phyloP scores from a whole-genome alignment of 257 asterid species.

The Nicotiana obtusifolia region DNA sequence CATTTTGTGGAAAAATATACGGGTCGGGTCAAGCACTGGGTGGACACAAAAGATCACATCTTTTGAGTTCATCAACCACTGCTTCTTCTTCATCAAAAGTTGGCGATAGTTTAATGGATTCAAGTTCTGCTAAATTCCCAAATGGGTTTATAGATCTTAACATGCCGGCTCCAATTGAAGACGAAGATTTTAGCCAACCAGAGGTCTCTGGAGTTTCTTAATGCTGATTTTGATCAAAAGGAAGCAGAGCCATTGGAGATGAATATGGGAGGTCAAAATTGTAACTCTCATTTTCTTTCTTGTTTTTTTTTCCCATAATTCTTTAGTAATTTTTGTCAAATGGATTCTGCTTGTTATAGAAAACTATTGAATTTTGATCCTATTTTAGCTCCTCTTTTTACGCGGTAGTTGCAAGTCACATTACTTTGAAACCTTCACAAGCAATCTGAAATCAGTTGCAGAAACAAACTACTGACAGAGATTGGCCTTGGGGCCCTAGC shows the following conservation, averaged over 20 bases:
- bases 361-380: background rate
- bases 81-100: background rate
- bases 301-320: background rate
- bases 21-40: slow-evolving; percentile 66
- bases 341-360: slow-evolving; percentile 7
- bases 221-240: slow-evolving; percentile 5
- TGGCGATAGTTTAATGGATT: slow-evolving; percentile 13
- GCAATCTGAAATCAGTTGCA: slow-evolving; percentile 13
- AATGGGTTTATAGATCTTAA: slow-evolving; percentile 35
- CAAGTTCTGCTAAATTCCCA: slow-evolving; percentile 17
- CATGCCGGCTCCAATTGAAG: slow-evolving; percentile 44
- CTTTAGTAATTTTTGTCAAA: background rate
- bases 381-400: background rate
- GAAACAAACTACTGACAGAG: slow-evolving; percentile 13
- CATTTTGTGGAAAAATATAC: slow-evolving; percentile 44
- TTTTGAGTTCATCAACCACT: slow-evolving; percentile 12
- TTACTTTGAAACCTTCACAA: slow-evolving; percentile 10
- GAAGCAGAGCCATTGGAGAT: background rate
- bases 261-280: slow-evolving; percentile 10
- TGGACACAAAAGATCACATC: slow-evolving; percentile 60
- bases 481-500: slow-evolving; percentile 9
- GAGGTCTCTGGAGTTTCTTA: slow-evolving; percentile 18
- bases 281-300: slow-evolving; percentile 1
- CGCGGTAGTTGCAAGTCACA: slow-evolving; percentile 9
- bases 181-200: slow-evolving; percentile 18